Percentiles rank a stretch among this genome's conserved stretches.
Conservation (phyloP, 2,329 filamentous ascomycete genomes). For the Westerdykella aurantiaca region DNA sequence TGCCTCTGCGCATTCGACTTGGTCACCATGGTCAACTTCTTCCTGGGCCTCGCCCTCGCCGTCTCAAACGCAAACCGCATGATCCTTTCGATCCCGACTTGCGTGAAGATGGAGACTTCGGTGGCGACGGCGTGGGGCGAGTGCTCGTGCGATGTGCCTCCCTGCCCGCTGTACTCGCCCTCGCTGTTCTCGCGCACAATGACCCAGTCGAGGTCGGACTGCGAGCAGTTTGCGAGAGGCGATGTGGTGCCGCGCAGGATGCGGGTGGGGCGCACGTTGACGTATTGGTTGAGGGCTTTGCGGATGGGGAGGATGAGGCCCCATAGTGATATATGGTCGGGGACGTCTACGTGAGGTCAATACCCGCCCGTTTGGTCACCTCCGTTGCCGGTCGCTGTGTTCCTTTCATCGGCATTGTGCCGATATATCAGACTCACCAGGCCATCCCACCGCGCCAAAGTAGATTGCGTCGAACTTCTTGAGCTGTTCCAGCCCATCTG, state of each 20-base stretch:
- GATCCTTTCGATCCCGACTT: slow-evolving; percentile 43
- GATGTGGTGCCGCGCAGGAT: slow-evolving; percentile 40
- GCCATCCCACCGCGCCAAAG: slow-evolving; percentile 56
- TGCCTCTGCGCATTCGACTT: slow-evolving; percentile 47
- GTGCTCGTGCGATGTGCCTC: slow-evolving; percentile 40
- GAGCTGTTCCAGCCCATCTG: slow-evolving; percentile 47
- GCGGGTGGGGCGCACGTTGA: slow-evolving; percentile 56
- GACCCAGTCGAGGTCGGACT: slow-evolving; percentile 43
- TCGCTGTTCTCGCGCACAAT: slow-evolving; percentile 47
- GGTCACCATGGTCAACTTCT: slow-evolving; percentile 47
- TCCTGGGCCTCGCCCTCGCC: slow-evolving; percentile 39
- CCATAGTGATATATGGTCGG: slow-evolving; percentile 64
- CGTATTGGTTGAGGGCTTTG: slow-evolving; percentile 62
- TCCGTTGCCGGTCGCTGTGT: not conserved
- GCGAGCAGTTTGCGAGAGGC: slow-evolving; percentile 36
- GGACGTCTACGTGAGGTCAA: slow-evolving; percentile 41
- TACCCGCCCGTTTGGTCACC: not conserved
- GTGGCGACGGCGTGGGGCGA: slow-evolving; percentile 40
- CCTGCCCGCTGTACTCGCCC: slow-evolving; percentile 46
- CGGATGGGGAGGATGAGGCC: slow-evolving; percentile 61
- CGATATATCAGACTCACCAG: slow-evolving; percentile 38
- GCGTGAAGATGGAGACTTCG: slow-evolving; percentile 45
- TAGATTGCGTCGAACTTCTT: slow-evolving; percentile 51
- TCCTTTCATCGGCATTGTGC: too few relatives aligned
- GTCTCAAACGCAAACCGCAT: slow-evolving; percentile 46